Conservation (phyloP, 75 land plant species). For the Cupressus sempervirens region DNA sequence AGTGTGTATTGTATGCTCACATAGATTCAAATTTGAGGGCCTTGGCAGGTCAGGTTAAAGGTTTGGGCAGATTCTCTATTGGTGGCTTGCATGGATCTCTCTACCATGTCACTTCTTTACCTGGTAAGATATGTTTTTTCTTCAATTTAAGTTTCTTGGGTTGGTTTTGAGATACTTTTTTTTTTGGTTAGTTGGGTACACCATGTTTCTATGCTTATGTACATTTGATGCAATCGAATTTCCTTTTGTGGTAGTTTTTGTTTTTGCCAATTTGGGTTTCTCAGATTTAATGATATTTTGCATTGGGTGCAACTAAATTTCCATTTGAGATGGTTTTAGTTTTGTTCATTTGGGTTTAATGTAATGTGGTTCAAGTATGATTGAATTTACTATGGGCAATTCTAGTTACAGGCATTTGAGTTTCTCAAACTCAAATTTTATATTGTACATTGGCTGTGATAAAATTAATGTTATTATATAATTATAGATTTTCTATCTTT, state of each 20-base stretch:
- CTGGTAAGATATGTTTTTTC: slow-evolving; percentile 33
- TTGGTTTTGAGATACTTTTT: neutral
- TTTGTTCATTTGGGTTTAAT: neutral
- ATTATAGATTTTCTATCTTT: neutral
- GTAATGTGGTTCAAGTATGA: neutral
- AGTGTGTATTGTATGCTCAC: slow-evolving; percentile 48
- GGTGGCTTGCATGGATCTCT: slow-evolving; percentile 83
- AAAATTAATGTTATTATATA: neutral
- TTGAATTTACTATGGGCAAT: neutral
- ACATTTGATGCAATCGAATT: neutral
- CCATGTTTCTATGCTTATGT: neutral
- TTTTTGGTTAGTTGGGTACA: neutral
- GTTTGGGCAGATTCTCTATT: slow-evolving; percentile 75
- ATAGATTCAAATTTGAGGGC: slow-evolving; percentile 58
- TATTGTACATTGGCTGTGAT: neutral
- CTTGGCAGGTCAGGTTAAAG: slow-evolving; percentile 87
- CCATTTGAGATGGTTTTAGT: neutral
- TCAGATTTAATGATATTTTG: neutral
- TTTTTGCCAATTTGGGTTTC: neutral
- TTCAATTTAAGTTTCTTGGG: neutral
- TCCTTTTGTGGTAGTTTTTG: neutral
- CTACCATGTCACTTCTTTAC: slow-evolving; percentile 72
- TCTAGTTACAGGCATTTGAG: neutral
- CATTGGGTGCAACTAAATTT: neutral
- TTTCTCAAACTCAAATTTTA: neutral